Conservation (phyloP, 2,329 filamentous ascomycete species). For the Myriosclerotinia scirpicola region DNA sequence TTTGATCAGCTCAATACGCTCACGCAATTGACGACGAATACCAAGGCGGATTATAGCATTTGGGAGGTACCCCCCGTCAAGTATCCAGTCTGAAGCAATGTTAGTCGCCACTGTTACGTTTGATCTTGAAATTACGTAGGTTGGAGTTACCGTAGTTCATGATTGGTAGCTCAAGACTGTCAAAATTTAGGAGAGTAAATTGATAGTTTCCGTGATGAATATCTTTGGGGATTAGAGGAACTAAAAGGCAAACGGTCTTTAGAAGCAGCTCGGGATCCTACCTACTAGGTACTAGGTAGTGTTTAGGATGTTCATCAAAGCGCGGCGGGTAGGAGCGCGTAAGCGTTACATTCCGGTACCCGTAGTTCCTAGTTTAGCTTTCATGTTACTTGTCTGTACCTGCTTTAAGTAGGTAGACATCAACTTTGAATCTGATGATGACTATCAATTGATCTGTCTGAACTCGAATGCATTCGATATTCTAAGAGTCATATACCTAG, state of each 20-base stretch:
- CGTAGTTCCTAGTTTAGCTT: conserved; percentile 14
- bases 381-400: neutral
- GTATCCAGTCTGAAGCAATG: conserved; percentile 50
- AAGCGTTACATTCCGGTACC: conserved; percentile 14
- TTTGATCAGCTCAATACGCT: conserved; percentile 57
- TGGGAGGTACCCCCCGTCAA: conserved; percentile 66
- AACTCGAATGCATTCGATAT: neutral
- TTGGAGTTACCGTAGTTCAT: conserved; percentile 36
- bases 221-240: neutral
- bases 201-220: neutral
- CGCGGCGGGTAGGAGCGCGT: conserved; percentile 7
- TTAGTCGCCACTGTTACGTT: conserved; percentile 14
- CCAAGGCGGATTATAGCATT: conserved; percentile 61
- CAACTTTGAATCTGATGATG: neutral
- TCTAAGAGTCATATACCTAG: neutral
- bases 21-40: conserved; percentile 64
- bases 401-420: neutral
- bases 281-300: too few relatives aligned
- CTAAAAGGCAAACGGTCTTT: neutral
- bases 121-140: neutral
- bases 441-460: neutral
- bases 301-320: conserved; percentile 19
- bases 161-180: conserved; percentile 1
- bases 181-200: neutral
- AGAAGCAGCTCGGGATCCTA: neutral